phyloP scores from a whole-genome alignment of 495 filamentous ascomycete species.

The Podospora pseudoanserina region DNA sequence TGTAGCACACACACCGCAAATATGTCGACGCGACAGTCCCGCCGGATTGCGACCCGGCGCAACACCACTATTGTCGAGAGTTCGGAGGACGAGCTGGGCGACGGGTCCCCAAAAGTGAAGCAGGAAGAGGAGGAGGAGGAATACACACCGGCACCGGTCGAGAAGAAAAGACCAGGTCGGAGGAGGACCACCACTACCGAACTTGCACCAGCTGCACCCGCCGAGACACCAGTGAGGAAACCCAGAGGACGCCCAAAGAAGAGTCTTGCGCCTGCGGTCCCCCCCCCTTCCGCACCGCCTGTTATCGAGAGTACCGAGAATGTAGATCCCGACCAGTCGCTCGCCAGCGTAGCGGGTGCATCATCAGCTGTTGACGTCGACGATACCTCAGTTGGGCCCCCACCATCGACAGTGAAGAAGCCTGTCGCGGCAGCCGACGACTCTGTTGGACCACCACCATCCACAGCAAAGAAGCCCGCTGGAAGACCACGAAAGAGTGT shows the following conservation, averaged over 20 bases:
- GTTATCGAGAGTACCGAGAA: conserved; percentile 56
- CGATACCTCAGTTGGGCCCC: conserved; percentile 9
- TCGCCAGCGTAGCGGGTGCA: conserved; percentile 47
- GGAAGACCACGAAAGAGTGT: conserved; percentile 69
- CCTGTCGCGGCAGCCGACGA: conserved; percentile 35
- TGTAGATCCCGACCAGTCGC: conserved; percentile 54
- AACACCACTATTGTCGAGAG: conserved; percentile 71
- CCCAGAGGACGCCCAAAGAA: conserved; percentile 37
- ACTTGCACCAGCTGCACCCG: conserved; percentile 11
- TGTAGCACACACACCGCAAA: conserved; percentile 1
- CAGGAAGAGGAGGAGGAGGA: conserved; percentile 64
- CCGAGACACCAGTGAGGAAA: conserved; percentile 20
- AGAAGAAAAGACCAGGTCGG: conserved; percentile 42
- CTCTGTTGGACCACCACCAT: conserved; percentile 23
- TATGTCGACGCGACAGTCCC: conserved; percentile 69
- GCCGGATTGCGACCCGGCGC: conserved; percentile 63
- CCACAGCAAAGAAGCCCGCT: conserved; percentile 59
- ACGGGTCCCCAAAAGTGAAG: conserved; percentile 47
- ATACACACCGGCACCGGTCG: conserved; percentile 67
- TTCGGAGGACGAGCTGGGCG: conserved; percentile 57
- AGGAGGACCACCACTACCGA: conserved; percentile 54
- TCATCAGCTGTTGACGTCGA: conserved; percentile 29
- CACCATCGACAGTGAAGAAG: conserved; percentile 56
- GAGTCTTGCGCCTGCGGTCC: conserved; percentile 15
- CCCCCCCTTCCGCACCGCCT: conserved; percentile 17